Evolutionary conservation across 768 basidiomycete species (phyloP), one percentile per base, ranked within the genome.

Genomic region (Paxillus involutus): DNA sequence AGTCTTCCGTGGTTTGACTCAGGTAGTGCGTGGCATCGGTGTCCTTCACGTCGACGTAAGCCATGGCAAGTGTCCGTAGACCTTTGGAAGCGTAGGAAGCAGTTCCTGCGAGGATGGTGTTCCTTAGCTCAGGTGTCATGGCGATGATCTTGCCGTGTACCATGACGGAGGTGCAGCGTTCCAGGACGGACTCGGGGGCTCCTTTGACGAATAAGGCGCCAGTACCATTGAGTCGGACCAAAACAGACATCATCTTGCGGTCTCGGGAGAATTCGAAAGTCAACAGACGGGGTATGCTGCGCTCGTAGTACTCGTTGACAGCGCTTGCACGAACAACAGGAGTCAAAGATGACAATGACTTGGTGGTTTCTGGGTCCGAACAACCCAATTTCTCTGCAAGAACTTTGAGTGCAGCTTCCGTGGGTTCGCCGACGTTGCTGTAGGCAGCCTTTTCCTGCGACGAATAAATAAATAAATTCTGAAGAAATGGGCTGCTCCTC

Each of bases 161-260:
- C 51, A 87, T 77, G 29, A 85, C 84, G 35, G 83, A 84, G 4
- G 84, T 84, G 71, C 94, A 97, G 41, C 91, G 84, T 47, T 97
- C 94, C 54, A 99, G 77, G 37, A 99, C 88, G 21, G 91, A 89
- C 75, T 99, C 96, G 7, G 96, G 96, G 3, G 96, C 96, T 36
- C 96, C 96, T 71, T 98, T 98, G 69, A 89, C 94, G 67, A 95
- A 89, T 6, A 98, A 78, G 8, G 89, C 81, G n/a, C 91, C 90
- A 5, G 71, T 72, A 2, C 80, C 81, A 52, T 84, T 82, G 51
- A 84, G 78, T 56, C 75, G 81, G 37, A 92, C 90, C 47, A 98
- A 84, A 48, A 98, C 95, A 19, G 96, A 97, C 96, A 98, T 98
- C 85, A 95, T 96, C 75, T 98, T 99, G 66, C 96, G 89, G 72